Conservation (phyloP, 2,329 filamentous ascomycete genomes). For the Penicillium sp. region DNA sequence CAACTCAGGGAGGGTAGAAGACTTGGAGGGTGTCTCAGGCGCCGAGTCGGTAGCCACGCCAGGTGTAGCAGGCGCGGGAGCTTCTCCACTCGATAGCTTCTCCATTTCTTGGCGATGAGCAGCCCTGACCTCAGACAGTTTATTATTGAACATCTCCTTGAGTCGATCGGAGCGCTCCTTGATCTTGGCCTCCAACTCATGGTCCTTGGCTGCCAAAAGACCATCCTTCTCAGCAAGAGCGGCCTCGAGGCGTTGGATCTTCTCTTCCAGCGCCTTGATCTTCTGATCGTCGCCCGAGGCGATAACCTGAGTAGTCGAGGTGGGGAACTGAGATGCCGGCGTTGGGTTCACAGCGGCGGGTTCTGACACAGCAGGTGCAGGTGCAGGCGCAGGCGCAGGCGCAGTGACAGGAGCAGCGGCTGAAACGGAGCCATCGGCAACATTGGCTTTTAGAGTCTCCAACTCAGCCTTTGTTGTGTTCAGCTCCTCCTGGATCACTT, state of each 20-base stretch:
- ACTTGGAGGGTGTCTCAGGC: constrained; percentile 30
- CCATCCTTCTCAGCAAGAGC: constrained; percentile 51
- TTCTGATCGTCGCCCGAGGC: constrained; percentile 52
- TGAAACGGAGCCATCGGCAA: constrained; percentile 48
- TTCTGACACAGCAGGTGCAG: constrained; percentile 32
- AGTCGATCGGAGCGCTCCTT: constrained; percentile 55
- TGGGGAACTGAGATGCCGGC: constrained; percentile 33
- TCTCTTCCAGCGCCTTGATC: constrained; percentile 61
- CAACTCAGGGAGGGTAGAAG: constrained; percentile 41
- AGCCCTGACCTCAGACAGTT: constrained; percentile 57
- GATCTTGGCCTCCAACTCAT: constrained; percentile 50
- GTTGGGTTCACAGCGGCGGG: constrained; percentile 43
- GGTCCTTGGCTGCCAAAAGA: constrained; percentile 47
- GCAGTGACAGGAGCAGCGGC: constrained; percentile 15
- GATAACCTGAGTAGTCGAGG: constrained; percentile 22
- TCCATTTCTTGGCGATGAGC: constrained; percentile 52
- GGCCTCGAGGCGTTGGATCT: constrained; percentile 54
- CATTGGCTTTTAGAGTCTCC: constrained; percentile 48
- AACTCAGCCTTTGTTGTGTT: constrained; percentile 62
- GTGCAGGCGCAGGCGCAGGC: constrained; percentile 26
- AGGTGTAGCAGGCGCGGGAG: constrained; percentile 26
- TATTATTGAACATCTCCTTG: constrained; percentile 68
- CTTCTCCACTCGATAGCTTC: constrained; percentile 46
- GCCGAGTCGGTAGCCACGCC: constrained; percentile 21
- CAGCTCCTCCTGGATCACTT: constrained; percentile 66